These are phyloP conservation scores for Pseudocercospora cruenta DNA, from an alignment of 2,329 filamentous ascomycete genomes.

Conservation along the genomic window DNA sequence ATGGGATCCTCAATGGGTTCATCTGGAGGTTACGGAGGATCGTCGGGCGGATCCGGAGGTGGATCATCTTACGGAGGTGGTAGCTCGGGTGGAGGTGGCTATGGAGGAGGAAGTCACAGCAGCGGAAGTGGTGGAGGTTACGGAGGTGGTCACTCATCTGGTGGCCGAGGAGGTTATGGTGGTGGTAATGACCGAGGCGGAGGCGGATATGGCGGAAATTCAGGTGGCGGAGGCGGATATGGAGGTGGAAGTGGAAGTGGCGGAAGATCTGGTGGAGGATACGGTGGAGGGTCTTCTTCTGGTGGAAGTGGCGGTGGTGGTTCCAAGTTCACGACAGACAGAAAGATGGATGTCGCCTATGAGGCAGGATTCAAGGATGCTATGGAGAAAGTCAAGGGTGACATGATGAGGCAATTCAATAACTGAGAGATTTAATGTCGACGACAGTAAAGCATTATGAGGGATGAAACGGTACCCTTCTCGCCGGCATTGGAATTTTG, in stretches of 20 bases:
- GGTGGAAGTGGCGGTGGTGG: constrained; percentile 8
- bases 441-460: constrained; percentile 1
- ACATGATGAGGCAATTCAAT: constrained; percentile 25
- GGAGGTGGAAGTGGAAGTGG: constrained; percentile 7
- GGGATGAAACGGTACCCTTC: constrained; percentile 6
- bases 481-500: not conserved
- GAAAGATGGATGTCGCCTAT: constrained; percentile 26
- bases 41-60: not conserved
- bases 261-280: not conserved
- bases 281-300: constrained; percentile 1
- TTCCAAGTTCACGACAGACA: constrained; percentile 23
- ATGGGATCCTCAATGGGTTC: not conserved
- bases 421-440: constrained; percentile 2
- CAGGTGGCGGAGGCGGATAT: constrained; percentile 7
- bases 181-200: not conserved
- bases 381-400: constrained; percentile 25
- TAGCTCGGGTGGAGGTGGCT: constrained; percentile 1
- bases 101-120: constrained; percentile 8
- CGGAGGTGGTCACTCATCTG: constrained; percentile 3
- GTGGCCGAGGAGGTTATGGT: not conserved
- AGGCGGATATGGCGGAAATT: constrained; percentile 10
- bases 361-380: constrained; percentile 27
- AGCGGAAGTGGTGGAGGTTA: not conserved
- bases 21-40: not conserved
- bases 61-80: constrained; percentile 3